Evolutionary conservation across 768 basidiomycete species (phyloP), one percentile per base, ranked within the genome.

Genomic region (Suillus tomentosus): DNA sequence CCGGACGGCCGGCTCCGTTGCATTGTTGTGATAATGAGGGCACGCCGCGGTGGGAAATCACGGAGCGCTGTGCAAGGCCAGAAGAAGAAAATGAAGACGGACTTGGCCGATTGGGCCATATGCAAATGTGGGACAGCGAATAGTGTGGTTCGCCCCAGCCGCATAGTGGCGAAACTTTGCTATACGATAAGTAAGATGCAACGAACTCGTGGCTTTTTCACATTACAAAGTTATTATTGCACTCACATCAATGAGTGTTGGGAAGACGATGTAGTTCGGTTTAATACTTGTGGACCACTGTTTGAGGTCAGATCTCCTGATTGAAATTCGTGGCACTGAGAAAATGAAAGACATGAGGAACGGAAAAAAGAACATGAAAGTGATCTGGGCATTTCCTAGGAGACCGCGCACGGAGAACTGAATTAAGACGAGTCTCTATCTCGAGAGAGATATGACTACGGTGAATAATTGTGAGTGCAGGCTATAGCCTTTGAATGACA

Each of bases 361-460:
- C 5, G 59, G n/a, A 6, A 39, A 45, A 60, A 51, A 40, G 24
- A 31, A n/a, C 31, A 10, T 54, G 53, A 54, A 37, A 36, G 56
- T 17, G 39, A 40, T 17, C 15, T 39, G 13, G 53, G 37, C 58
- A 65, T 66, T 56, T 71, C 73, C 74, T 71, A 71, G 74, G 74
- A 74, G 69, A 71, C 73, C 74, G 74, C 70, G 73, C 53, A 34
- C 15, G 24, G 48, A 24, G 22, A 14, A 24, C 24, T 9, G 17
- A 15, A 51, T 51, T 27, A 1, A 50, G 14, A 50, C 24, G 22
- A 17, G 66, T 31, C 31, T 54, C 34, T 48, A 53, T 48, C 24
- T 22, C 40, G 45, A 14, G 47, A 61, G 37, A 43, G 61, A 58
- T n/a, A 37, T 51, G 22, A 60, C 47, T 36, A 59, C 36, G 31